Evolutionary conservation across 2,329 filamentous ascomycete species (phyloP).

Genomic region (Phialophora tarda): DNA sequence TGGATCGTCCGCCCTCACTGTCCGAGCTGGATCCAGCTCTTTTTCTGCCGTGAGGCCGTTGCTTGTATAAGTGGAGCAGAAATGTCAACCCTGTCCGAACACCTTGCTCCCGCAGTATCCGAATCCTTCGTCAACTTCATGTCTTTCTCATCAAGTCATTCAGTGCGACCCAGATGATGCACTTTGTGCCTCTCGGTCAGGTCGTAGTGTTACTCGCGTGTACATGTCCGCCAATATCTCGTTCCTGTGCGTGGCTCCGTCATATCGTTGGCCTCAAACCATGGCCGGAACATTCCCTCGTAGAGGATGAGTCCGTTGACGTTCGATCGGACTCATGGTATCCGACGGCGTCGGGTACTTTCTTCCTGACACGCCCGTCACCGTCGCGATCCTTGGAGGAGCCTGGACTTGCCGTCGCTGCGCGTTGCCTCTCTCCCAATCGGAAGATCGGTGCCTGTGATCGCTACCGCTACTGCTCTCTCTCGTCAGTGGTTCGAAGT

Average conservation of each 20-base stretch:
- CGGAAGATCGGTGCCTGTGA: conserved; percentile 30
- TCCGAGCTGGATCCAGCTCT: not conserved
- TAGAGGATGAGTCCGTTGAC: conserved; percentile 29
- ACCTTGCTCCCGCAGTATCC: not conserved
- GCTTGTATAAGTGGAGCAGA: not conserved
- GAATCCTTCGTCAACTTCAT: not conserved
- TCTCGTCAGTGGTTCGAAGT: conserved; percentile 31
- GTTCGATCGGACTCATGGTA: conserved; percentile 33
- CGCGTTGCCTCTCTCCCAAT: conserved; percentile 27
- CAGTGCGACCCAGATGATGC: not conserved
- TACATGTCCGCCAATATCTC: not conserved
- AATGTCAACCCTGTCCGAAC: not conserved
- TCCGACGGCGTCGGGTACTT: conserved; percentile 36
- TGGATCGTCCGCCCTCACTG: not conserved
- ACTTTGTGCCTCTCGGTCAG: not conserved
- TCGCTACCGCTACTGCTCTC: conserved; percentile 37
- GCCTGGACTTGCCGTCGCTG: conserved; percentile 25
- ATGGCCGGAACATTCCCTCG: conserved; percentile 29
- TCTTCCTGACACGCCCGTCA: conserved; percentile 37
- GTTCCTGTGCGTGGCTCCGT: not conserved
- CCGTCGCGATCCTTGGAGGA: conserved; percentile 31
- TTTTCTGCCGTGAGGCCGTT: conserved; percentile 8
- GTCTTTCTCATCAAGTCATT: conserved; percentile 3
- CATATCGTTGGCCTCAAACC: conserved; percentile 16
- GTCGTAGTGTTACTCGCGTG: not conserved